A percentile compares a stretch with the other conserved stretches of the same genome.
These are phyloP conservation scores for Prunella vulgaris DNA, from an alignment of 257 asterid species.

Conservation along the genomic window DNA sequence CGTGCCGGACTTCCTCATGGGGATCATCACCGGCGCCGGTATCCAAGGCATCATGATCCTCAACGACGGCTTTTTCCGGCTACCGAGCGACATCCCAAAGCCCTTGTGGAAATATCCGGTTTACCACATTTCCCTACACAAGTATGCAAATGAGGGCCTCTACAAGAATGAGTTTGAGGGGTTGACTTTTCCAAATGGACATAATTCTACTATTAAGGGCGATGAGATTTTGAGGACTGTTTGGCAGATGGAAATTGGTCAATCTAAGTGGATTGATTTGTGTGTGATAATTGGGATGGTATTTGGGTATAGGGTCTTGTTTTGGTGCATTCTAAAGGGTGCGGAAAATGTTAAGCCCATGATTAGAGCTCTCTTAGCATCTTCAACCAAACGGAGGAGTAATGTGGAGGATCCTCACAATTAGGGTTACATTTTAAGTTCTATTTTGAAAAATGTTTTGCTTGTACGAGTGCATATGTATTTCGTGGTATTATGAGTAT, in stretches of 20 bases:
- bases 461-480: no score
- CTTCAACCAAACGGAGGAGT: background rate
- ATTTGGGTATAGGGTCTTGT: constrained; percentile 27
- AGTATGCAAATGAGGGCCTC: constrained; percentile 40
- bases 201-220: constrained; percentile 23
- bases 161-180: constrained; percentile 46
- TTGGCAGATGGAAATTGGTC: constrained; percentile 36
- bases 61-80: constrained; percentile 39
- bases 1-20: constrained; percentile 39
- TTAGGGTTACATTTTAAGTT: no score
- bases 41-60: constrained; percentile 42
- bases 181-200: constrained; percentile 25
- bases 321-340: constrained; percentile 26
- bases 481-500: no score
- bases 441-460: no score
- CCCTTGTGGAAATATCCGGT: constrained; percentile 40
- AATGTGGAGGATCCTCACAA: background rate
- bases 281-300: constrained; percentile 36
- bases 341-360: constrained; percentile 24
- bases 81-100: constrained; percentile 36
- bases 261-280: constrained; percentile 42
- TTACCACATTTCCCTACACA: constrained; percentile 37
- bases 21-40: constrained; percentile 44
- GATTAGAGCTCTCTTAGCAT: constrained; percentile 13
- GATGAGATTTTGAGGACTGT: constrained; percentile 26